Base-by-base conservation (phyloP, 2,329 filamentous ascomycete genomes). In the Torrubiella hemipterigena region DNA sequence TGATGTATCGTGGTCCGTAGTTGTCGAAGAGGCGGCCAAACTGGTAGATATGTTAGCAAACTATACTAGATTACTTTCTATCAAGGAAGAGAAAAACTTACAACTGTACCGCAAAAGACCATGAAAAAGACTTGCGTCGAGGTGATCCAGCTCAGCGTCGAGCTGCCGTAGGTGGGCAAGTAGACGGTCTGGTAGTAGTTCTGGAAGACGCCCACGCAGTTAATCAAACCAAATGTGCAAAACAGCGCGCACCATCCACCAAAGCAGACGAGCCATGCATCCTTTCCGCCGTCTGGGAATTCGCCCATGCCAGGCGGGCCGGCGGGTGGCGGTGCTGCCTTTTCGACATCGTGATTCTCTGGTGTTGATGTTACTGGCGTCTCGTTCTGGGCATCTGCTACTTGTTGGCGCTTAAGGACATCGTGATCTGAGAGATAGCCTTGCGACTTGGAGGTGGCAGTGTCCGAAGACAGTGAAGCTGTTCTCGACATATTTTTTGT, bases 11-110 rank as follows among this genome's bases (percentile, higher is more conserved):
- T 1, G 78, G 74, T 2, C 79, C 79, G 39, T 72, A 70, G 39
- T 61, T 69, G 49, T 84, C 79, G 42, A 71, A 81, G 9, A 79
- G 28, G 24, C 67, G 70, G 2, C 80, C 79, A 30, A 59, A 74
- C 35, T 51, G 36, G 27, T 32, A 6, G 10, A 27, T 30, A 13
- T 15, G 33, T 35, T 33, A 40, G 31, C 19, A 16, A 13, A 17
- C 12, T 8, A n/a, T n/a, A n/a, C 30, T 13, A 14, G 11, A 26
- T 11, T 15, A 18, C 14, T 12, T 3, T 14, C 1, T 16, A 22
- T 7, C 15, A 67, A 65, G 0, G 67, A 20, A 18, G 7, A 24
- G 20, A 30, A n/a, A n/a, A n/a, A 51, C 56, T 40, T 47, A 65
- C 59, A 11, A 59, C 38, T 7, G 54, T 50, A 32, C 67, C 69